Evolutionary conservation across 78 protist genomes (phyloP).

Genomic region (slime mould (Dictyostelium discoideum)): dicty_2.7 NC_007089.4:6059001-6059500

Average conservation of each 20-base stretch:
- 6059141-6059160: background rate
- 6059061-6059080: slow-evolving; percentile 2
- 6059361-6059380: too few relatives aligned
- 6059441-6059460: too few relatives aligned
- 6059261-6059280: background rate
- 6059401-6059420: too few relatives aligned
- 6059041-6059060: background rate
- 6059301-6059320: background rate
- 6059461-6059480: too few relatives aligned
- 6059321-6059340: too few relatives aligned
- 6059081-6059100: background rate
- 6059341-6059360: too few relatives aligned
- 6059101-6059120: background rate
- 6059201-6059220: background rate
- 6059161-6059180: background rate
- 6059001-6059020: background rate
- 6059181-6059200: background rate
- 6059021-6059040: background rate
- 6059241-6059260: background rate
- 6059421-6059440: too few relatives aligned
- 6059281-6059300: background rate
- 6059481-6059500: too few relatives aligned
- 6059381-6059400: too few relatives aligned
- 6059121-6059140: background rate
- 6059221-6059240: background rate